Evolutionary conservation across 805 yeast genomes (phyloP), one percentile per base, ranked within the genome.

Genomic region (Saccharomycopsis javanensis): DNA sequence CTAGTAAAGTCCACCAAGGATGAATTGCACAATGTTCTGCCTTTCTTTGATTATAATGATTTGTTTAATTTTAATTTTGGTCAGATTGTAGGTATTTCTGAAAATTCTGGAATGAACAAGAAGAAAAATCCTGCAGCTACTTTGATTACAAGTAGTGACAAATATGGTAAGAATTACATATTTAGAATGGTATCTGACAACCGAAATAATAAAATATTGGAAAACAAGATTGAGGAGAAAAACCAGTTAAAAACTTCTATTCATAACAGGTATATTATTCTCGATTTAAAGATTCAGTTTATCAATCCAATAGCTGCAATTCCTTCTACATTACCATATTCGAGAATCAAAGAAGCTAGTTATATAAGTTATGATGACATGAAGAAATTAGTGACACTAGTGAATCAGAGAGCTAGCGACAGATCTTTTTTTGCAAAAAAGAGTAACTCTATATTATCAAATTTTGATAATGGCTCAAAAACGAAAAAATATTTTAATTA

Each of bases 231-330:
- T 31, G 27, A 50, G 5, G 28, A 20, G 6, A 42, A 20, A 42
- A 42, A 20, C 25, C 48, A 42, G 15, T 42, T 42, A 28, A 42
- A 42, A 42, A 42, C 48, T 42, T 20, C 50, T 30, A 56, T 37
- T 54, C 28, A 53, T 46, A 58, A 55, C 56, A 77, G 77, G 64
- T 87, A 87, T 65, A 80, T 85, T 35, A 80, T 86, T 30, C 75
- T 86, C 58, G 88, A 86, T 66, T 75, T 83, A 61, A 84, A 80
- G 61, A 75, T 86, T 28, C 81, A 80, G 57, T 82, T 86, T 64
- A 75, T 74, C 58, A 86, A 86, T 48, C 50, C 60, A 7, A 53
- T 46, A 15, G 61, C 57, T 5, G 54, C 50, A 23, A 31, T 58
- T 16, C 63, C 63, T 6, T 10, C 38, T 8, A 37, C 7, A n/a